A percentile compares a stretch with the other conserved stretches of the same genome.
Conservation (phyloP, 352 stramenopile species). For the Globisporangium cederbergense region DNA sequence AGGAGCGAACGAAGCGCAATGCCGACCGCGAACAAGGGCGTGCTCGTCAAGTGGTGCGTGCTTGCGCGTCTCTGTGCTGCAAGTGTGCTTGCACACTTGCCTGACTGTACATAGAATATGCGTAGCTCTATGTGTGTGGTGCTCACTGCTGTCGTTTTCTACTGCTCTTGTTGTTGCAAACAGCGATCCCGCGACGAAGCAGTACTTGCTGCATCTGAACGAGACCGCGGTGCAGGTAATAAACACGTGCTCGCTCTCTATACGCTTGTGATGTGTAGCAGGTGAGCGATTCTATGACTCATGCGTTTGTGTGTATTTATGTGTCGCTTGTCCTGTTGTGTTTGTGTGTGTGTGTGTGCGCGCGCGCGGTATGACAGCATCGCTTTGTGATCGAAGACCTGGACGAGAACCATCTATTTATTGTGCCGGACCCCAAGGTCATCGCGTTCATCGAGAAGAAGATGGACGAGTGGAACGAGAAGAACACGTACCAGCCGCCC, state of each 20-base stretch:
- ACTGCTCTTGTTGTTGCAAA: conserved; percentile 1
- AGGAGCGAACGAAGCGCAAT: conserved; percentile 22
- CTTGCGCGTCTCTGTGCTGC: background rate
- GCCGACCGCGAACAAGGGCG: conserved; percentile 81
- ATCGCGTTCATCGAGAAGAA: conserved; percentile 87
- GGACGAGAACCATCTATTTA: conserved; percentile 84
- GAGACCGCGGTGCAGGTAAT: conserved; percentile 77
- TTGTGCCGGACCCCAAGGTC: conserved; percentile 76
- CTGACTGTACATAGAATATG: background rate
- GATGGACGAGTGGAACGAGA: conserved; percentile 89
- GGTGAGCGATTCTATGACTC: background rate
- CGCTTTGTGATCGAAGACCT: conserved; percentile 88
- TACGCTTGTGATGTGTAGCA: background rate
- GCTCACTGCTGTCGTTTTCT: background rate
- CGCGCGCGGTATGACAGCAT: conserved; percentile 37
- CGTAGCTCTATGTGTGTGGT: background rate
- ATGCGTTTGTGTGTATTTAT: background rate
- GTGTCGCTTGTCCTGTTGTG: conserved; percentile 1
- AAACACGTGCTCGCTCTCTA: background rate
- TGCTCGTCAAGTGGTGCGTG: conserved; percentile 79
- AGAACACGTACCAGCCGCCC: conserved; percentile 83
- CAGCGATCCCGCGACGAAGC: conserved; percentile 82
- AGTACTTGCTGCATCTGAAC: conserved; percentile 83
- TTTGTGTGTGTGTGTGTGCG: background rate
- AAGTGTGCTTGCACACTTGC: background rate